Conservation (phyloP, 179 eudicot species). For the Beta corolliflora region DNA sequence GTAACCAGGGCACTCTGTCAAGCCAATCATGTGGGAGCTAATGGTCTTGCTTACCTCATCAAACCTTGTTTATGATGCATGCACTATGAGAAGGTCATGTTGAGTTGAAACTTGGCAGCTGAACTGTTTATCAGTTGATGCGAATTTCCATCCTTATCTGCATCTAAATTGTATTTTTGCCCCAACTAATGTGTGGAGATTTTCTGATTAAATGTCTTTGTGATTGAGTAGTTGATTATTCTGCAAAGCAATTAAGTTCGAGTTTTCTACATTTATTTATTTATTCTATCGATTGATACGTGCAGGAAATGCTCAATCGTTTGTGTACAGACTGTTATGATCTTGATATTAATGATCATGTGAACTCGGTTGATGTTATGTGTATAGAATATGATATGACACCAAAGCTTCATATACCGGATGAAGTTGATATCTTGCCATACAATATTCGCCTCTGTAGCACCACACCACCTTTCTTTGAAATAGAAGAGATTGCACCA, state of each 20-base stretch:
- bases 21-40: conserved; percentile 2
- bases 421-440: conserved; percentile 41
- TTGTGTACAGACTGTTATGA: conserved; percentile 34
- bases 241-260: neutral
- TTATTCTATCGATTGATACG: conserved; percentile 4
- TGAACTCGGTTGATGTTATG: conserved; percentile 55
- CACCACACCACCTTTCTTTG: conserved; percentile 58
- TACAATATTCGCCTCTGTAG: conserved; percentile 32
- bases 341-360: conserved; percentile 45
- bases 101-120: neutral
- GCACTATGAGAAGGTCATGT: conserved; percentile 9
- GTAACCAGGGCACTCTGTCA: conserved; percentile 4
- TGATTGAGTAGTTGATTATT: neutral
- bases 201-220: neutral
- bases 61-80: neutral
- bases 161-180: too few relatives aligned
- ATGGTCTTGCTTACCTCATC: conserved; percentile 1
- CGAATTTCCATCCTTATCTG: neutral
- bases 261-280: neutral
- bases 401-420: conserved; percentile 39
- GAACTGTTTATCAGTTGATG: neutral
- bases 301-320: conserved; percentile 54
- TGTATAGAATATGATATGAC: conserved; percentile 38
- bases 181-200: neutral
- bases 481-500: conserved; percentile 66